Conservation (phyloP, 345 rosid species). For the Brassica juncea region DNA sequence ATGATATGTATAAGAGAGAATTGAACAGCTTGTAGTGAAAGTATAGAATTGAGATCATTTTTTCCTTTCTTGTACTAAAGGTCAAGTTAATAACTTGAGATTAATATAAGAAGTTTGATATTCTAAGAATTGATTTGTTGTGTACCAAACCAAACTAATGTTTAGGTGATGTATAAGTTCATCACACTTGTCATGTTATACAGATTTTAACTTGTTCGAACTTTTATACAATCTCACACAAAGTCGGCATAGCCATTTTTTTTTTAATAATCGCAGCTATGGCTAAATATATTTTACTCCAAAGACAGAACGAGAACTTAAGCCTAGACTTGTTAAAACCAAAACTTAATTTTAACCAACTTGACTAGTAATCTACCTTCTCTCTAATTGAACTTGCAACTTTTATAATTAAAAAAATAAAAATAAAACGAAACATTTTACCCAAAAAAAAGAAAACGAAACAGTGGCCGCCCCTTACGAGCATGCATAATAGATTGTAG, state of each 20-base stretch:
- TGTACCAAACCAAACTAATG: neutral
- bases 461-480: neutral
- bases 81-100: neutral
- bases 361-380: neutral
- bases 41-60: neutral
- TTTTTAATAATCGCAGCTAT: neutral
- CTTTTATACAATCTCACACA: neutral
- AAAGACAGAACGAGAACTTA: neutral
- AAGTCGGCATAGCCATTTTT: neutral
- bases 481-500: neutral
- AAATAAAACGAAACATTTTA: neutral
- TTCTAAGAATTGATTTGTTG: neutral
- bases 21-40: constrained; percentile 9
- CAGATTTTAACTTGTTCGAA: neutral
- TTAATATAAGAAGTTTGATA: neutral
- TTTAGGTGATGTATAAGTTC: neutral
- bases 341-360: neutral
- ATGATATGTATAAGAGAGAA: neutral
- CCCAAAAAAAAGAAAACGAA: neutral
- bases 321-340: neutral
- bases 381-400: neutral
- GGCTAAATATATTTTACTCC: neutral
- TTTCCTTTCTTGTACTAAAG: neutral
- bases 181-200: neutral
- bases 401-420: neutral